Conservation (phyloP, 2,329 filamentous ascomycete species). For the Cadophora gregata region DNA sequence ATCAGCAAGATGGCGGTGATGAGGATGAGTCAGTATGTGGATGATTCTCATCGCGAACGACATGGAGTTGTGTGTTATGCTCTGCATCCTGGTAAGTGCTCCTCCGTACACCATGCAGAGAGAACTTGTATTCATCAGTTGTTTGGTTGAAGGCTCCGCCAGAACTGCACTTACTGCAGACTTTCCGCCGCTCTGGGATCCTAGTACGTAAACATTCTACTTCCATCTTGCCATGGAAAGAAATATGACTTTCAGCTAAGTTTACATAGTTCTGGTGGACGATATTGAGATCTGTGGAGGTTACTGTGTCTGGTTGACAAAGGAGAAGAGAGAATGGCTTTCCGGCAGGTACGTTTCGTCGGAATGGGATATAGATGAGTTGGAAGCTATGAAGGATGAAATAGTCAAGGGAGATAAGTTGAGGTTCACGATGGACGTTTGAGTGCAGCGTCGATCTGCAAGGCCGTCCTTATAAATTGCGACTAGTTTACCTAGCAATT, state of each 20-base stretch:
- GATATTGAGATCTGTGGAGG: constrained; percentile 22
- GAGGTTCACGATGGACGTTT: neutral
- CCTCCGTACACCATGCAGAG: neutral
- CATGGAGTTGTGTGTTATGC: neutral
- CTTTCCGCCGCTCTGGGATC: neutral
- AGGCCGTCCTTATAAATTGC: too few species aligned
- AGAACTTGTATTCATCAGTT: neutral
- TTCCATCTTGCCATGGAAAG: neutral
- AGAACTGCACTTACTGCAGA: neutral
- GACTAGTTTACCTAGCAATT: too few species aligned
- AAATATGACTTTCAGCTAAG: neutral
- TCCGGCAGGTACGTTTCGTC: constrained; percentile 47
- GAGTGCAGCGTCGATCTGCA: too few species aligned
- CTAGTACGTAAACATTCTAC: neutral
- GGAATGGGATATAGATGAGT: neutral
- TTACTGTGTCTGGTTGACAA: constrained; percentile 27
- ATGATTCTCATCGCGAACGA: neutral
- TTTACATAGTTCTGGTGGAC: neutral
- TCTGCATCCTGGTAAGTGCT: neutral
- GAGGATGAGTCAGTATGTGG: neutral
- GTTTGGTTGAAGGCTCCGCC: neutral
- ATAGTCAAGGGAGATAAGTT: neutral
- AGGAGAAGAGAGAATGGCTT: constrained; percentile 23
- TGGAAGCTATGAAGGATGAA: neutral
- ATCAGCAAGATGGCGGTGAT: neutral